Base-by-base conservation (phyloP, 208 protist genomes). In the Entamoeba invadens region DNA sequence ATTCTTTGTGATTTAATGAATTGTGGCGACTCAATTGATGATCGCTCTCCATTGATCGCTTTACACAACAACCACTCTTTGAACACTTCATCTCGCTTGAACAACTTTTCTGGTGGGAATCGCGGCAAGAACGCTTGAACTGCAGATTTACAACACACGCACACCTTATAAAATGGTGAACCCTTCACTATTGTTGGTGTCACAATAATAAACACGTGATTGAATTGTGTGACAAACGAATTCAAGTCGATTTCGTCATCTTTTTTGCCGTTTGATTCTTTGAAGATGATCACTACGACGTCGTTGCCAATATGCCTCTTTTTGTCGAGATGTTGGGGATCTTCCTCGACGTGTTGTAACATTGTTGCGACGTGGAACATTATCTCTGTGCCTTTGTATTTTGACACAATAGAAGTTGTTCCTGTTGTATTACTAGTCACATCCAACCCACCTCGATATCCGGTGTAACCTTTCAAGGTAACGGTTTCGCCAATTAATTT, bases 351-450 rank as follows among this genome's bases (percentile, higher is more conserved):
- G 46, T 44, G 50, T 14, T 46, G 92, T 18, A 93, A 18, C 14
- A 68, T 77, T 45, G 92, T 47, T 38, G 46, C 12, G 1, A 93
- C 92, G 45, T 93, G 92, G 35, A 45, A 93, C 92, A 93, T 93
- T 21, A 93, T 45, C 31, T 93, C 46, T 4, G 44, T 47, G 2
- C 50, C 18, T 8, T 72, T 14, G 2, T 21, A 45, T 18, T 72
- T 25, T n/a, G 25, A 25, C 4, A 68, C n/a, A 16, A 91, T 14
- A 4, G 77, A 91, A 0, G 38, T 4, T 77, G 38, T 77, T 10
- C 92, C 92, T 46, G 45, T n/a, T 16, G 35, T 68, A 35, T 93
- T 50, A 46, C n/a, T 45, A n/a, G 4, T 1, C 14, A 91, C 77
- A 93, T 77, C 45, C 2, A 93, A 50, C 35, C 92, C 92, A 77